Conservation (phyloP, 257 asterid species). For the Coffea canephora region DNA sequence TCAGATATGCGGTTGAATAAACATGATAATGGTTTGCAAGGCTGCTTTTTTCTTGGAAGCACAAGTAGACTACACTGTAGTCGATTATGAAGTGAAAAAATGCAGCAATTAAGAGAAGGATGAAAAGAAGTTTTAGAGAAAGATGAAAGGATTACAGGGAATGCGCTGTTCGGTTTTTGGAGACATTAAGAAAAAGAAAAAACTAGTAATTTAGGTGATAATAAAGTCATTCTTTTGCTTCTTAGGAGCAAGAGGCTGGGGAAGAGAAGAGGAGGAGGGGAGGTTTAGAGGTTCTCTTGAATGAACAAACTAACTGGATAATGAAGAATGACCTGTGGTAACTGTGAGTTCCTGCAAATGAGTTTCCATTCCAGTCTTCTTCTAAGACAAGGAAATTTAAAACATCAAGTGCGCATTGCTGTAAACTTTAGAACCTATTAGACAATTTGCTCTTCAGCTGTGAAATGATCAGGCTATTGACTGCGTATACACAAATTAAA, state of each 20-base stretch:
- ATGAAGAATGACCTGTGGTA: background rate
- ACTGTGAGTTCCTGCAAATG: background rate
- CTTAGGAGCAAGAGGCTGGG: background rate
- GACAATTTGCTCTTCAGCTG: background rate
- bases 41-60: too few species aligned
- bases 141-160: background rate
- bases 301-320: background rate
- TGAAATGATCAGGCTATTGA: background rate
- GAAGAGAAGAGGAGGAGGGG: background rate
- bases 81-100: background rate
- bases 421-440: background rate
- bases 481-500: background rate
- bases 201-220: background rate
- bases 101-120: background rate
- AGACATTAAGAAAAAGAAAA: too few species aligned
- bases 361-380: background rate
- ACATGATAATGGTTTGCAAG: background rate
- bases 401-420: background rate
- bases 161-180: too few species aligned
- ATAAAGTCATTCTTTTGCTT: too few species aligned
- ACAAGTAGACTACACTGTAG: background rate
- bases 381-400: background rate
- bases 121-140: background rate
- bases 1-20: background rate
- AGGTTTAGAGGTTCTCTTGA: background rate